A percentile compares a stretch with the other conserved stretches of the same genome.
phyloP scores from a whole-genome alignment of 2,329 filamentous ascomycete genomes.

The Gnomoniopsis smithogilvyi region DNA sequence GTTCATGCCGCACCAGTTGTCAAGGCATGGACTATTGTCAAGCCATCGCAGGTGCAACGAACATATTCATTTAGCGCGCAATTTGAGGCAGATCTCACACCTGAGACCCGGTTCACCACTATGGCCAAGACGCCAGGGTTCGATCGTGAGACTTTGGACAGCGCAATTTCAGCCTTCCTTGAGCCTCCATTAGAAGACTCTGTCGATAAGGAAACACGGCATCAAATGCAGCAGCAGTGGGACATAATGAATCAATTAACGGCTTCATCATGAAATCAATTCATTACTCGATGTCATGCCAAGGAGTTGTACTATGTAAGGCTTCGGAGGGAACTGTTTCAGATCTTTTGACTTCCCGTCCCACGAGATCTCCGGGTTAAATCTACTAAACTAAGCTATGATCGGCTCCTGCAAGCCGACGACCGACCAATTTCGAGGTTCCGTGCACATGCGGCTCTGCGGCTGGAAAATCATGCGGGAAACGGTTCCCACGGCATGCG shows the following conservation, averaged over 20 bases:
- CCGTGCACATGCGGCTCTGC: neutral
- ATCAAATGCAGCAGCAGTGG: constrained; percentile 36
- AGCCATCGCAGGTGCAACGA: constrained; percentile 69
- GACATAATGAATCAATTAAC: constrained; percentile 33
- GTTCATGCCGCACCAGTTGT: constrained; percentile 36
- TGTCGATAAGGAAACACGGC: constrained; percentile 33
- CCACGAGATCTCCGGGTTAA: neutral
- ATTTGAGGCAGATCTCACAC: constrained; percentile 43
- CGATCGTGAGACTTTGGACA: constrained; percentile 42
- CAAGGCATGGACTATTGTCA: constrained; percentile 63
- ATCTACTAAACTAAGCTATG: neutral
- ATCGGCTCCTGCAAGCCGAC: neutral
- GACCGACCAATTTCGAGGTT: neutral
- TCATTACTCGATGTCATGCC: constrained; percentile 23
- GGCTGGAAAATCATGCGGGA: neutral
- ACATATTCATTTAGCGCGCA: constrained; percentile 66
- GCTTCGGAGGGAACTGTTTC: constrained; percentile 11
- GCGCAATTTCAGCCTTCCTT: constrained; percentile 46
- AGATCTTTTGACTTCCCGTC: constrained; percentile 10
- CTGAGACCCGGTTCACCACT: constrained; percentile 40
- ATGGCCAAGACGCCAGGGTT: constrained; percentile 47
- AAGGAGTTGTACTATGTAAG: neutral
- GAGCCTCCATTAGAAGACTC: constrained; percentile 26
- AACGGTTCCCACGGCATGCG: neutral
- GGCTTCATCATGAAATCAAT: constrained; percentile 18